Percentiles rank a stretch among this genome's conserved stretches.
Conservation (phyloP, 768 basidiomycete genomes). For the Termitomyces sp. region DNA sequence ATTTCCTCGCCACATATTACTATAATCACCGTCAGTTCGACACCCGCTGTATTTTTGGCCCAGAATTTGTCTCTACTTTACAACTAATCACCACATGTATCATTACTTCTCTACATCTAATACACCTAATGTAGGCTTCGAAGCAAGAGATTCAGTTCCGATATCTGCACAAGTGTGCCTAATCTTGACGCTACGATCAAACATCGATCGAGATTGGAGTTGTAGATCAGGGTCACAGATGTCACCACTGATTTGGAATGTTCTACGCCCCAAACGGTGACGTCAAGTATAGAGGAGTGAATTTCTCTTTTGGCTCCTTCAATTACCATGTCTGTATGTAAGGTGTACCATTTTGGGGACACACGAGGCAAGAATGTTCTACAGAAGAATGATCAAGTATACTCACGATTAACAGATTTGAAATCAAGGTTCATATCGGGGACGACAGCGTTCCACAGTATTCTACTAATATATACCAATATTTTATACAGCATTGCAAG, state of each 20-base stretch:
- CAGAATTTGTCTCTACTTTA: neutral
- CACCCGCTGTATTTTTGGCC: conserved; percentile 9
- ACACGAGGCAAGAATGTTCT: conserved; percentile 8
- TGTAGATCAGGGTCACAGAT: conserved; percentile 18
- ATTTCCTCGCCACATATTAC: neutral
- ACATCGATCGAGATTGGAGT: conserved; percentile 13
- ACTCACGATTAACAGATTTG: neutral
- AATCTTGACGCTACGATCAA: conserved; percentile 15
- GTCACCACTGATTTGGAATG: conserved; percentile 5
- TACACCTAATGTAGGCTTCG: conserved; percentile 1
- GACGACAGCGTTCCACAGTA: neutral
- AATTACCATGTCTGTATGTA: neutral
- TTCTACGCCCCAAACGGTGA: conserved; percentile 7
- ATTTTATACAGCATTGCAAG: neutral
- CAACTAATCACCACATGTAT: conserved; percentile 7
- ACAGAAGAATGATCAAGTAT: neutral
- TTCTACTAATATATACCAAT: neutral
- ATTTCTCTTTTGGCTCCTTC: neutral
- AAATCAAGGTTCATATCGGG: neutral
- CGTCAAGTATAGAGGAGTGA: conserved; percentile 11
- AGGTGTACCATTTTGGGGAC: neutral
- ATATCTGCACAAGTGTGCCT: conserved; percentile 6
- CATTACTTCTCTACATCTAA: neutral
- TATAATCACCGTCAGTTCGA: neutral
- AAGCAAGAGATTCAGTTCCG: conserved; percentile 11